Conservation (phyloP, 2,329 filamentous ascomycete species). For the Neoarthrinium moseri region DNA sequence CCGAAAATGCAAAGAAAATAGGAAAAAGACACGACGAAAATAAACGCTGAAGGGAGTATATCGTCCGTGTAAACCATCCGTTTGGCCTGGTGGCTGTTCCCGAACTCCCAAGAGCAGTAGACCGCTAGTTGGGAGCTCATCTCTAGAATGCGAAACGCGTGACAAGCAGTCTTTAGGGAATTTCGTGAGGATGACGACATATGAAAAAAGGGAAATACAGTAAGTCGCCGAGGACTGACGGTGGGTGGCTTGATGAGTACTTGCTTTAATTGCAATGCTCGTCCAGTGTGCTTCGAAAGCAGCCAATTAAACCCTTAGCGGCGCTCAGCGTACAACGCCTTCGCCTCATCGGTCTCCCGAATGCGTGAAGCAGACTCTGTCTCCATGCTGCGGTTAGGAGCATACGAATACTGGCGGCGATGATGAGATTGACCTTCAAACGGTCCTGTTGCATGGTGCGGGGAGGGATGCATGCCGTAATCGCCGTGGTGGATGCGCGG, state of each 20-base stretch:
- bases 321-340: conserved; percentile 17
- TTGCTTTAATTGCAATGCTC: too few relatives aligned
- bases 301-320: too few relatives aligned
- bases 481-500: conserved; percentile 8
- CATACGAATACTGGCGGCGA: conserved; percentile 15
- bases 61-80: not conserved
- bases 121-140: not conserved
- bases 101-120: not conserved
- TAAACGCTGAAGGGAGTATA: not conserved
- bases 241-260: too few relatives aligned
- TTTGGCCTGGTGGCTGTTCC: not conserved
- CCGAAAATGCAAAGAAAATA: not conserved
- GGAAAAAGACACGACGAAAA: too few relatives aligned
- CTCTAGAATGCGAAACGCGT: too few relatives aligned
- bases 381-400: conserved; percentile 4
- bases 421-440: conserved; percentile 12
- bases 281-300: too few relatives aligned
- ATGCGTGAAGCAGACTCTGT: conserved; percentile 8
- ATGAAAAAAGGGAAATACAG: too few relatives aligned
- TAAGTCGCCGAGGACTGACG: too few relatives aligned
- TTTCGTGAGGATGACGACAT: too few relatives aligned
- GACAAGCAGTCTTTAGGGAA: too few relatives aligned
- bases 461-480: conserved; percentile 9
- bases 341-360: conserved; percentile 18
- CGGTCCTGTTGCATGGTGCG: not conserved